Base-by-base conservation (phyloP, 208 protist genomes). In the Leishmania tropica region DNA sequence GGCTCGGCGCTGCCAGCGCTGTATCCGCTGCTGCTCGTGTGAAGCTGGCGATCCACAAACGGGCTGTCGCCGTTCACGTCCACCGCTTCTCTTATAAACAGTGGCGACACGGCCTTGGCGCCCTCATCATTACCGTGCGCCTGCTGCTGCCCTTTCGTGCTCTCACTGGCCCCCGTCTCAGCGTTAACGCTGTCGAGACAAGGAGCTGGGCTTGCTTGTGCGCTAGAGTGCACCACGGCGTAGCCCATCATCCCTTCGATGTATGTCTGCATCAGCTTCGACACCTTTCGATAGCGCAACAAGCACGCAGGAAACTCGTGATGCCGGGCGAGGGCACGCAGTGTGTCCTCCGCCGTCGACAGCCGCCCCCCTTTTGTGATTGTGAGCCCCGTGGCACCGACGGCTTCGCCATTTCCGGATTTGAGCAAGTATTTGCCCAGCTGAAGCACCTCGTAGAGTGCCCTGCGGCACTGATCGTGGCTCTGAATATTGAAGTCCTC, bases 181-280 rank as follows among this genome's bases (percentile, higher is more conserved):
- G 21, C 10, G 67, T 31, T 28, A 48, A 42, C 35, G 67, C 24
- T n/a, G 45, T 54, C 42, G 13, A 8, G 40, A 54, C 42, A 37
- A 31, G 45, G 28, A 17, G 70, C 10, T 74, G 40, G 70, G 28
- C 70, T 74, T 19, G 45, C n/a, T 37, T 74, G 42, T 19, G 28
- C 24, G 24, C 47, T 45, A n/a, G 40, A n/a, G 54, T 77, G 87
- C 48, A 87, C 85, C 64, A 94, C 83, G 19, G 93, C 93, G 60
- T 89, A 94, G 64, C 88, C 56, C 92, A 96, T 93, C 85, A 98
- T 91, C 31, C 95, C 95, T 62, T 96, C 92, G 2, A 96, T 85
- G 85, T 98, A 98, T 28, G 94, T 98, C 72, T 96, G 92, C 78
- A 96, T 87, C 42, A 98, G 76, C 85, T 98, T 98, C 17, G 93